Conservation (phyloP, 495 filamentous ascomycete genomes). For the Daldinia loculata region DNA sequence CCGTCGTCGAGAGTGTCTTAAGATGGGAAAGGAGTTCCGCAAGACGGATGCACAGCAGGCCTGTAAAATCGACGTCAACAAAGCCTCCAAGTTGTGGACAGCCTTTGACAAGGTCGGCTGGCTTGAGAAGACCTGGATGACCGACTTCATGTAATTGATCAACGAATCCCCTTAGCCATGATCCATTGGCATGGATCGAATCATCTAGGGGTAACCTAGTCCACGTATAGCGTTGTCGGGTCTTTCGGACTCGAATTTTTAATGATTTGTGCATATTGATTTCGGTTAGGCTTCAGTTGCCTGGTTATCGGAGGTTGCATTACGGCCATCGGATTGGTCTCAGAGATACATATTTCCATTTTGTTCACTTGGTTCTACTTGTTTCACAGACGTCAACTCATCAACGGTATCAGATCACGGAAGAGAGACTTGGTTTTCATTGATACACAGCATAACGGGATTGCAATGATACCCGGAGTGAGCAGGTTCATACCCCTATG, state of each 20-base stretch:
- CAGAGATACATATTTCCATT: slow-evolving; percentile 26
- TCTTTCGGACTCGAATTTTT: slow-evolving; percentile 1
- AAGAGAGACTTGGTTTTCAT: slow-evolving; percentile 32
- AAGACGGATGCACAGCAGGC: slow-evolving; percentile 98
- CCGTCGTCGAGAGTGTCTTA: slow-evolving; percentile 72
- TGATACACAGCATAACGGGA: slow-evolving; percentile 47
- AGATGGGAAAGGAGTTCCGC: slow-evolving; percentile 83
- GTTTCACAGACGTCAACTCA: slow-evolving; percentile 21
- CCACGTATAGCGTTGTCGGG: background rate
- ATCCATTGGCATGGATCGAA: slow-evolving; percentile 27
- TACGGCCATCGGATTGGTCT: slow-evolving; percentile 22
- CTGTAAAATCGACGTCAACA: slow-evolving; percentile 98
- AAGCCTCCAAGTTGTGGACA: slow-evolving; percentile 94
- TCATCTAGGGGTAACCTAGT: background rate
- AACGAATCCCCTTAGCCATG: background rate
- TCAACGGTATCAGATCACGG: slow-evolving; percentile 29
- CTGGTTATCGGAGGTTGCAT: slow-evolving; percentile 18
- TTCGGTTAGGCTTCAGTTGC: slow-evolving; percentile 15
- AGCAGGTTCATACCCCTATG: slow-evolving; percentile 37
- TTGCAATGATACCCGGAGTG: slow-evolving; percentile 54
- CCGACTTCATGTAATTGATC: slow-evolving; percentile 54
- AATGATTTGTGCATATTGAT: slow-evolving; percentile 21
- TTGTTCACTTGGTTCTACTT: slow-evolving; percentile 21
- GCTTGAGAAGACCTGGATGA: slow-evolving; percentile 74
- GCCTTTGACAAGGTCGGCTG: slow-evolving; percentile 91